Evolutionary conservation across 2,329 filamentous ascomycete genomes (phyloP), one percentile per base, ranked within the genome.

Genomic region (Hymenoscyphus scutula): DNA sequence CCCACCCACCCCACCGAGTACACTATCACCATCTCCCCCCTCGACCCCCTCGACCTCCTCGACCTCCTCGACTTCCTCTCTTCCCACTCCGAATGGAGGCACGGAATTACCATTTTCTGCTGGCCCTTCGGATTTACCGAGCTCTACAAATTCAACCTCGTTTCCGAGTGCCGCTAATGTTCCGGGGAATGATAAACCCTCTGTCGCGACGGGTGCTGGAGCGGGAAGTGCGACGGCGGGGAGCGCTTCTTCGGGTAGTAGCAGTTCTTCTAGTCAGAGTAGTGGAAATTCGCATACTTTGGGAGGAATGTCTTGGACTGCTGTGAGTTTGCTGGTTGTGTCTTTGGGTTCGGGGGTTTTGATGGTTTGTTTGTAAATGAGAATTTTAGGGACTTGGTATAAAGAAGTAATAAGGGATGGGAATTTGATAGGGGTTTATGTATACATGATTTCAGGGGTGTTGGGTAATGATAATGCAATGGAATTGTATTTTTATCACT

Each of bases 331-430:
- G 2, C 7, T 54, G 11, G 34, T 19, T 13, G 37, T 41, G 3
- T 41, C 56, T 58, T 30, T 58, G 15, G 37, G 11, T 15, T 41
- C 34, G 10, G 56, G 37, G 4, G 23, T 45, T 27, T 48, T 58
- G 23, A 45, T 58, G 56, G 56, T 58, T 41, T 58, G 19, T n/a
- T 45, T 58, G 32, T n/a, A n/a, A n/a, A n/a, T 58, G 34, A 45
- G 54, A 29, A 32, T 32, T 32, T 32, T 32, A 10, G 10, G n/a
- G n/a, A n/a, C n/a, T n/a, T n/a, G n/a, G n/a, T n/a, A n/a, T n/a
- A 13, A 34, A 34, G 32, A 34, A 13, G 11, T 34, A 34, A 34
- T 34, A 13, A 34, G 8, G 32, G 8, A 34, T 34, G 32, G 10
- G 8, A 34, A 34, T 34, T 11, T 34, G 15, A 34, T 34, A 13